Evolutionary conservation across 2,329 filamentous ascomycete species (phyloP).

Genomic region (Alternaria triticimaculans): DNA sequence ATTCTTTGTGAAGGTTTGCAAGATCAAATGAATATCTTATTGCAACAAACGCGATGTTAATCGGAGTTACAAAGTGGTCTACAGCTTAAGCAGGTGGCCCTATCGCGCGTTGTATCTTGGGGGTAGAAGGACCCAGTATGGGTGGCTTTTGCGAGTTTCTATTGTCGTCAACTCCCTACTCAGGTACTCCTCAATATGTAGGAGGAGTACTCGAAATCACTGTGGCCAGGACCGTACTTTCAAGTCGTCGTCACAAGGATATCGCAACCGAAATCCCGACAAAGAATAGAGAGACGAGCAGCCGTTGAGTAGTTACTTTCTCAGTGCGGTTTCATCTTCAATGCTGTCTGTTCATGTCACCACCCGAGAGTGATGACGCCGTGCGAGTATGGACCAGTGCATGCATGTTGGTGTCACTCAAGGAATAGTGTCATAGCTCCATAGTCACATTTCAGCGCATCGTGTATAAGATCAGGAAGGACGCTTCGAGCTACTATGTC

Average conservation of each 20-base stretch:
- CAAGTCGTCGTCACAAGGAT: neutral
- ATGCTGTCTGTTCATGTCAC: neutral
- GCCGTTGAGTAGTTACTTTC: neutral
- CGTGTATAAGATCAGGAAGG: neutral
- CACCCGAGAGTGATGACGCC: neutral
- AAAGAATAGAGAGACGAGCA: neutral
- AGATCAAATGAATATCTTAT: neutral
- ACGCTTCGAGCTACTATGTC: neutral
- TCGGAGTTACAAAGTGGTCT: neutral
- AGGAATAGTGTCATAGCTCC: neutral
- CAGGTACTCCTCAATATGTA: neutral
- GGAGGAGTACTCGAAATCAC: neutral
- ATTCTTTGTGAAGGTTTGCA: neutral
- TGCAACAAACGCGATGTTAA: neutral
- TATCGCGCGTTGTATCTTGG: neutral
- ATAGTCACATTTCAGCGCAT: neutral
- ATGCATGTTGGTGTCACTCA: slow-evolving; percentile 2
- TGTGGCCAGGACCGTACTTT: neutral
- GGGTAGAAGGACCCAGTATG: slow-evolving; percentile 5
- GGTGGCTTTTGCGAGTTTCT: slow-evolving; percentile 5
- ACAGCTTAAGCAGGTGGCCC: neutral
- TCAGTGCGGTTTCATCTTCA: neutral
- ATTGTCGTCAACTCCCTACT: neutral
- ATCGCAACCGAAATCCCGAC: neutral
- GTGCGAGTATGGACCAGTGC: neutral